A percentile compares a stretch with the other conserved stretches of the same genome.
These are phyloP conservation scores for Omphalotus guepiniiformis DNA, from an alignment of 768 basidiomycete genomes.

Conservation along the genomic window DNA sequence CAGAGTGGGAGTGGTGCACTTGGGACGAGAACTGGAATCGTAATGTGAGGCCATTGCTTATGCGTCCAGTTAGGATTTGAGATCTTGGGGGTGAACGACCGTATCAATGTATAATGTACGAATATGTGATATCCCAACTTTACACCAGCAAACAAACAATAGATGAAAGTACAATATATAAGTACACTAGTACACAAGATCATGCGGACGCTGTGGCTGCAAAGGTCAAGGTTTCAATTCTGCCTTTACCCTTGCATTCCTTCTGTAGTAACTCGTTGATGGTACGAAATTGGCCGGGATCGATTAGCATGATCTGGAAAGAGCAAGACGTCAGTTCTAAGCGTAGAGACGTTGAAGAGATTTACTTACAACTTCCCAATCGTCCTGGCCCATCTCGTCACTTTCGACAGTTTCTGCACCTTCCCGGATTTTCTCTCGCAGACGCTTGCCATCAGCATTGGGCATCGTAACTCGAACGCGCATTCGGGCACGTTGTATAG, in stretches of 20 bases:
- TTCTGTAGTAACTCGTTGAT: slow-evolving; percentile 88
- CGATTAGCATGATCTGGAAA: slow-evolving; percentile 85
- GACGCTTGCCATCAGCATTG: slow-evolving; percentile 52
- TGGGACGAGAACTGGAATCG: slow-evolving; percentile 88
- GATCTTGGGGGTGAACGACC: not conserved
- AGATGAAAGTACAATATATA: slow-evolving; percentile 4
- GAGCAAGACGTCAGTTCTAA: too few relatives aligned
- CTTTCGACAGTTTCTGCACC: slow-evolving; percentile 81
- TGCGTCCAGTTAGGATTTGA: slow-evolving; percentile 26
- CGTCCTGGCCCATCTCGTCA: slow-evolving; percentile 64
- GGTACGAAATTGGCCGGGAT: slow-evolving; percentile 86
- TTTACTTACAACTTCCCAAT: slow-evolving; percentile 84
- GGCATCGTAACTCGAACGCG: slow-evolving; percentile 81
- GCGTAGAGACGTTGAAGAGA: not conserved
- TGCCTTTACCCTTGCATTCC: slow-evolving; percentile 84
- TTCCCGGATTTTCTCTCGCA: slow-evolving; percentile 69
- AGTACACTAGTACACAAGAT: slow-evolving; percentile 6
- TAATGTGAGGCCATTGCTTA: slow-evolving; percentile 56
- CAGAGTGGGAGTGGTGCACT: slow-evolving; percentile 56
- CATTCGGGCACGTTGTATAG: slow-evolving; percentile 93
- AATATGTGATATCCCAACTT: not conserved
- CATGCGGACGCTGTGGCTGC: slow-evolving; percentile 48
- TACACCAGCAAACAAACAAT: not conserved
- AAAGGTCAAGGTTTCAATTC: slow-evolving; percentile 79
- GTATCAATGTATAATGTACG: too few relatives aligned